Evolutionary conservation across 768 basidiomycete genomes (phyloP).

Genomic region (Mycena vulgaris): DNA sequence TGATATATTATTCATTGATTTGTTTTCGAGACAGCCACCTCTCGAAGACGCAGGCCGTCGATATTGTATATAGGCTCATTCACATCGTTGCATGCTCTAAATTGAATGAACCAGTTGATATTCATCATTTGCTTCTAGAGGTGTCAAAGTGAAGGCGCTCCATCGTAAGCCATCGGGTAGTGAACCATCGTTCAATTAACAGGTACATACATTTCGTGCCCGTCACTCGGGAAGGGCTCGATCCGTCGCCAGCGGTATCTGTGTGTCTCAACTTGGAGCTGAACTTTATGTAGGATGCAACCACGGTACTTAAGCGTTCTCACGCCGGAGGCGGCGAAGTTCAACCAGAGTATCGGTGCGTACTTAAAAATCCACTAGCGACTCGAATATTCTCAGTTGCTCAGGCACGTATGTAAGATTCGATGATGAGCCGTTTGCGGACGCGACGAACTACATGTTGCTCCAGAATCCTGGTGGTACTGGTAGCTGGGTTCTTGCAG

Average conservation of each 20-base stretch:
- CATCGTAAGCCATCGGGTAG: too few species aligned
- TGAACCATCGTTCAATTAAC: too few species aligned
- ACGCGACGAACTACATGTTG: background rate
- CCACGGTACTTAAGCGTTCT: constrained; percentile 10
- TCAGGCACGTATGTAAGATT: background rate
- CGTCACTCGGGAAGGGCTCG: too few species aligned
- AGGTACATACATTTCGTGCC: too few species aligned
- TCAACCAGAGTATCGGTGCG: constrained; percentile 24
- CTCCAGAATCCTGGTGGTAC: too few species aligned
- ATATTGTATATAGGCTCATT: constrained; percentile 57
- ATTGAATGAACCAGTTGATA: constrained; percentile 62
- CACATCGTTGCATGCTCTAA: too few species aligned
- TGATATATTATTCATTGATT: too few species aligned
- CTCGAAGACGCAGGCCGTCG: constrained; percentile 71
- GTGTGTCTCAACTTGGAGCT: background rate
- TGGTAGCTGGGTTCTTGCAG: too few species aligned
- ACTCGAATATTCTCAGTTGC: background rate
- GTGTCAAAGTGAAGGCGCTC: too few species aligned
- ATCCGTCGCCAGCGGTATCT: background rate
- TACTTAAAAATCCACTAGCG: too few species aligned
- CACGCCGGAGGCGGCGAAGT: constrained; percentile 15
- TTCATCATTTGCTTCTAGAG: background rate
- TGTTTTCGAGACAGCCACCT: constrained; percentile 43
- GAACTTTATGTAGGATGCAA: constrained; percentile 2
- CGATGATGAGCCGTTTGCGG: background rate